Base-by-base conservation (phyloP, 768 basidiomycete genomes). In the Tylopilus intermedius region DNA sequence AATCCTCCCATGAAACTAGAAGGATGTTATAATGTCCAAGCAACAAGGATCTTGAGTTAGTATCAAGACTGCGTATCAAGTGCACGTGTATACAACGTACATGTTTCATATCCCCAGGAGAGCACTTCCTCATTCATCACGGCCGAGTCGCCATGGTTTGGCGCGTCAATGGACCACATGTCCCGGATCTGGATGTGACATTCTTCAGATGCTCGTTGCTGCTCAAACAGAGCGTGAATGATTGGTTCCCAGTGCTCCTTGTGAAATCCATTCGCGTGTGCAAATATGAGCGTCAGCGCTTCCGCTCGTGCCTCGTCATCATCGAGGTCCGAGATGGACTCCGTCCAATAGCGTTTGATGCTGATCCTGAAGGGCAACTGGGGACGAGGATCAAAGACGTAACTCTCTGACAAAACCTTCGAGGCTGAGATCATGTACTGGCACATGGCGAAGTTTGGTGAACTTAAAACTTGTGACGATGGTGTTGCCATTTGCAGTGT, bases 241-340 rank as follows among this genome's bases (percentile, higher is more conserved):
- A 3, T 32, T 15, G 48, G 48, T 1, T 58, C 58, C 58, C 58
- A 56, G 8, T 45, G 55, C 13, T 58, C 51, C 38, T 58, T 58
- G 38, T 58, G 55, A 24, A 14, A 33, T 8, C 46, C 55, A 3
- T 4, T 22, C 8, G 22, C 58, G 4, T 56, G 51, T 4, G 39
- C 13, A 22, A 58, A 57, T 24, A 58, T 14, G 26, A 53, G 40
- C 9, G 58, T 58, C 5, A 50, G 15, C 0, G 8, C 27, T 6
- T 50, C 26, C 0, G 3, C 24, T 5, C 26, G 24, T 2, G 15
- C 18, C 29, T 32, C 8, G n/a, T 14, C 44, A 44, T 30, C 30
- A 11, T 32, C 44, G 10, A 18, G 18, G 30, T 18, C 30, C n/a
- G 26, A n/a, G 37, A 5, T n/a, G 5, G n/a, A 7, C 1, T 38